Percentiles rank a stretch among this genome's conserved stretches.
These are phyloP conservation scores for Fennellomyces sp. DNA, from an alignment of 371 early-diverging fungal species.

Conservation along the genomic window DNA sequence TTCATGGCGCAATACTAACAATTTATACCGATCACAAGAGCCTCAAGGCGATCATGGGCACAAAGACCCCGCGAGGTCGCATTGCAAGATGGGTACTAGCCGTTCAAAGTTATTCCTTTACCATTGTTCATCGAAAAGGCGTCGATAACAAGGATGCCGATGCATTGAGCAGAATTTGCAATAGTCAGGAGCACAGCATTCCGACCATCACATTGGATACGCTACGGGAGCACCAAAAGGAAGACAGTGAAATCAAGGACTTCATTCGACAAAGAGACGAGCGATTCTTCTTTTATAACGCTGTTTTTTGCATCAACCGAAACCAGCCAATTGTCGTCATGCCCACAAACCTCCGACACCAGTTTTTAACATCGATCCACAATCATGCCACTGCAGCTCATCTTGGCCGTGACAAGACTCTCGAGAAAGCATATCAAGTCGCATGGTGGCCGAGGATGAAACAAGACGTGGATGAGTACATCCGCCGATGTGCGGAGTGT, in stretches of 20 bases:
- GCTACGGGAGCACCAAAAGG: neutral
- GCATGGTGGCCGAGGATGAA: constrained; percentile 12
- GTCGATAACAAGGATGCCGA: neutral
- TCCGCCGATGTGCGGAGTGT: neutral
- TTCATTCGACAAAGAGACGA: neutral
- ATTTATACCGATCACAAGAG: neutral
- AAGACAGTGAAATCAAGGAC: neutral
- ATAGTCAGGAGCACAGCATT: neutral
- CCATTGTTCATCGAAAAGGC: too few relatives aligned
- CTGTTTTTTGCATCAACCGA: neutral
- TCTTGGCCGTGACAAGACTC: constrained; percentile 14
- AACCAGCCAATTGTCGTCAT: neutral
- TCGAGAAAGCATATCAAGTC: neutral
- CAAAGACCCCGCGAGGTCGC: neutral
- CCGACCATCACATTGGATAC: neutral
- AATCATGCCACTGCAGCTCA: constrained; percentile 11
- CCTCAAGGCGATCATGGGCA: too few relatives aligned
- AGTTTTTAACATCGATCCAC: neutral
- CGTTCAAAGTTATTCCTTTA: neutral
- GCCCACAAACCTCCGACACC: neutral
- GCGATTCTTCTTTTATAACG: neutral
- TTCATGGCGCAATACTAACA: neutral
- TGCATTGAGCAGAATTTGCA: neutral
- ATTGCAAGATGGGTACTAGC: neutral
- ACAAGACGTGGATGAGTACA: neutral